These are phyloP conservation scores for Penicillium maclennaniae DNA, from an alignment of 495 filamentous ascomycete species.

Conservation along the genomic window DNA sequence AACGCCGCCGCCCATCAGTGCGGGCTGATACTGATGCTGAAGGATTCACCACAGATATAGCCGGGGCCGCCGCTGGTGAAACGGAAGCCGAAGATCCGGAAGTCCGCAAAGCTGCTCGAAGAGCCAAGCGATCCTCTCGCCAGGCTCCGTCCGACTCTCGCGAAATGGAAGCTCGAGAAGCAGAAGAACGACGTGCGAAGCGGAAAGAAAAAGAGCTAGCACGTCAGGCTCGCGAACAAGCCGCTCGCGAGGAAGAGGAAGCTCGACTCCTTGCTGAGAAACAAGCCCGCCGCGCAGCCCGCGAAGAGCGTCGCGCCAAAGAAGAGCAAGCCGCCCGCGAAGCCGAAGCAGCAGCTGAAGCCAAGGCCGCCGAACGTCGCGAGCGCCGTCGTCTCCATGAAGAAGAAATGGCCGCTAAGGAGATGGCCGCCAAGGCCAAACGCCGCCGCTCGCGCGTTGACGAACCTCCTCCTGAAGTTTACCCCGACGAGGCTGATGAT, in stretches of 20 bases:
- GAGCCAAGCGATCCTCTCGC: constrained; percentile 36
- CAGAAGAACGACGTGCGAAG: constrained; percentile 42
- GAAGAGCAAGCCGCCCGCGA: constrained; percentile 49
- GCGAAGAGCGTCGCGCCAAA: constrained; percentile 43
- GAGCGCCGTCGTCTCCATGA: constrained; percentile 39
- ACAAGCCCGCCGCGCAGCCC: constrained; percentile 42
- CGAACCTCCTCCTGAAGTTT: constrained; percentile 18
- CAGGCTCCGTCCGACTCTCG: constrained; percentile 34
- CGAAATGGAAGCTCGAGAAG: constrained; percentile 39
- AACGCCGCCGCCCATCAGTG: constrained; percentile 38
- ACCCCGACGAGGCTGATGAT: constrained; percentile 23
- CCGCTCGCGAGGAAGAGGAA: constrained; percentile 48
- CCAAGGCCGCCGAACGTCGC: constrained; percentile 37
- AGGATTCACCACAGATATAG: constrained; percentile 40
- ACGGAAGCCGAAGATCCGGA: constrained; percentile 51
- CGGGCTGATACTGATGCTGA: constrained; percentile 43
- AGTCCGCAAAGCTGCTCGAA: constrained; percentile 48
- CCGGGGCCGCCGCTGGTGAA: constrained; percentile 28
- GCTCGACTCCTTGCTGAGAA: constrained; percentile 44
- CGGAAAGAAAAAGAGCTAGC: constrained; percentile 40
- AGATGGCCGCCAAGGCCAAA: constrained; percentile 32
- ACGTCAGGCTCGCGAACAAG: constrained; percentile 38
- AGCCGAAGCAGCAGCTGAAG: constrained; percentile 41
- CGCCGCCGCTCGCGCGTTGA: constrained; percentile 35
- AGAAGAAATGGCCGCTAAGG: constrained; percentile 34